These are phyloP conservation scores for Solanum sejunctum DNA, from an alignment of 257 asterid species.

Conservation along the genomic window DNA sequence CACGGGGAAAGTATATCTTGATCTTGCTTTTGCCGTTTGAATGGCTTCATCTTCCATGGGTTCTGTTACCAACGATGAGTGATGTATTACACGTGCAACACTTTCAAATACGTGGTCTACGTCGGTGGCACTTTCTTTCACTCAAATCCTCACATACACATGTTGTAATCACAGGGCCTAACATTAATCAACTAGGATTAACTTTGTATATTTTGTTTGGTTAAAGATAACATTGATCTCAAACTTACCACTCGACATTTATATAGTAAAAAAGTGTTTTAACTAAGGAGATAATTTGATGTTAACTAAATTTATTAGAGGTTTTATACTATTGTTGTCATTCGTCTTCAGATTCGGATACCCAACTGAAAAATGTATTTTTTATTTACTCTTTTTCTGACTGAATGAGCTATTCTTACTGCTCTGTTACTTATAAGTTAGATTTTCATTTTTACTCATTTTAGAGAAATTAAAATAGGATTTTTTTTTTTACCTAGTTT, in stretches of 20 bases:
- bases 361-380: neutral
- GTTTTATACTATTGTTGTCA: neutral
- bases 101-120: neutral
- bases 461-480: no score
- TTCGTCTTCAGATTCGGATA: neutral
- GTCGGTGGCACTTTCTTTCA: neutral
- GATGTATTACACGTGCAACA: neutral
- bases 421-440: no score
- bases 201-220: neutral
- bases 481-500: no score
- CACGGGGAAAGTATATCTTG: constrained; percentile 2
- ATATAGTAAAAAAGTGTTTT: neutral
- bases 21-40: neutral
- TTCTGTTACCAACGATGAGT: neutral
- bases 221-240: neutral
- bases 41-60: neutral
- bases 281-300: neutral
- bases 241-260: neutral
- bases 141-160: neutral
- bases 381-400: neutral
- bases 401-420: neutral
- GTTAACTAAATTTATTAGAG: neutral
- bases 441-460: no score
- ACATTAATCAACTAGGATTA: no score
- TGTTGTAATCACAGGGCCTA: neutral